A percentile compares a stretch with the other conserved stretches of the same genome.
Conservation (phyloP, 306 rosid species). For the Pyrus betulifolia region DNA sequence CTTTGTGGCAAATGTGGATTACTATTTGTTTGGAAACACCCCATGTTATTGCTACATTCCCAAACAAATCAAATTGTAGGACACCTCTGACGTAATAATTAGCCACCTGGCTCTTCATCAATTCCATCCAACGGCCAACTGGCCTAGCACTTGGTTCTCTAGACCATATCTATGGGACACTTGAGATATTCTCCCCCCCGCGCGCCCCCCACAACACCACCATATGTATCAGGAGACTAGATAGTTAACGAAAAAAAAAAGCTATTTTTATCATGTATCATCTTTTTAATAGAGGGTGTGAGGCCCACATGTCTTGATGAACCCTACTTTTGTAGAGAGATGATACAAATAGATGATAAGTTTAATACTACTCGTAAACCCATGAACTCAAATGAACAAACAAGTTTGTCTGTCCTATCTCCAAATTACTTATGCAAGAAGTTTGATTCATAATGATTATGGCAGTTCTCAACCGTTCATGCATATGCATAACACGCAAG, state of each 20-base stretch:
- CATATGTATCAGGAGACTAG: neutral
- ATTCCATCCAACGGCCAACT: slow-evolving; percentile 11
- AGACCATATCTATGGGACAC: neutral
- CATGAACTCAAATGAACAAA: neutral
- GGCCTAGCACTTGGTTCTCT: neutral
- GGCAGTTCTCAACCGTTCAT: neutral
- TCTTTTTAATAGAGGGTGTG: too few species aligned
- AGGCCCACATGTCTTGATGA: too few species aligned
- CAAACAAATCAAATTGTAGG: slow-evolving; percentile 53
- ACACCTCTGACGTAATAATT: slow-evolving; percentile 14
- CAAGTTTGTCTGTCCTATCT: neutral
- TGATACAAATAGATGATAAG: too few species aligned
- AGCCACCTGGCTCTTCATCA: neutral
- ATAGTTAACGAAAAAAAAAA: neutral
- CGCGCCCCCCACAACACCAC: too few species aligned
- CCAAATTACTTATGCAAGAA: neutral
- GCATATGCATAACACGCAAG: neutral
- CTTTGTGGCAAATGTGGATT: neutral
- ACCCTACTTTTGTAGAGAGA: too few species aligned
- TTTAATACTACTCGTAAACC: neutral
- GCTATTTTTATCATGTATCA: neutral
- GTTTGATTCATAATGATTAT: too few species aligned
- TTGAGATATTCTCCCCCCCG: neutral
- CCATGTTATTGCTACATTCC: slow-evolving; percentile 61
- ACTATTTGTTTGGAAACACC: slow-evolving; percentile 19